Evolutionary conservation across 306 rosid species (phyloP).

Genomic region (Dalbergia cultrata): DNA sequence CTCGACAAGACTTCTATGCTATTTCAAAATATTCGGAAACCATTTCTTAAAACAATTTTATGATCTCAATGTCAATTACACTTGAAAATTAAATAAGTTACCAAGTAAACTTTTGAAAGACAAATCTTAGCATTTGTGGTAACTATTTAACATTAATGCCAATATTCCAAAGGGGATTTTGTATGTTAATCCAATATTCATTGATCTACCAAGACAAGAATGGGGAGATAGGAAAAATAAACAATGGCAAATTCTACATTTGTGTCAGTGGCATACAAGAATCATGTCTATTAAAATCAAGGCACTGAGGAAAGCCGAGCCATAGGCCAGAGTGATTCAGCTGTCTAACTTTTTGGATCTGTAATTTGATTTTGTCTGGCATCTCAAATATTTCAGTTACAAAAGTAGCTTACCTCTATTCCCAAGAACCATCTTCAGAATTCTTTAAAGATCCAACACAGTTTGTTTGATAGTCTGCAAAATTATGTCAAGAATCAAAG

Average conservation of each 20-base stretch:
- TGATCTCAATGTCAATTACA: no score
- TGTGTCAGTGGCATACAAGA: conserved; percentile 9
- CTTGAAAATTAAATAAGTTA: no score
- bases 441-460: conserved; percentile 14
- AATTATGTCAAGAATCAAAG: conserved; percentile 9
- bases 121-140: no score
- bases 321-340: not conserved
- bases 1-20: no score
- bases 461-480: conserved; percentile 28
- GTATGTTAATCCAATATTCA: no score
- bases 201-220: not conserved
- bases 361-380: conserved; percentile 18
- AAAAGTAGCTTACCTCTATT: conserved; percentile 16
- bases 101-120: no score
- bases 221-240: not conserved
- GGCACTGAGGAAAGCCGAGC: not conserved
- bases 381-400: conserved; percentile 16
- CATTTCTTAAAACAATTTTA: no score
- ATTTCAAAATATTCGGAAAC: no score
- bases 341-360: not conserved
- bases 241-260: not conserved
- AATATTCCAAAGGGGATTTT: no score
- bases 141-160: no score
- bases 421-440: conserved; percentile 1
- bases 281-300: not conserved